Evolutionary conservation across 768 basidiomycete species (phyloP).

Genomic region (Mycena amicta): DNA sequence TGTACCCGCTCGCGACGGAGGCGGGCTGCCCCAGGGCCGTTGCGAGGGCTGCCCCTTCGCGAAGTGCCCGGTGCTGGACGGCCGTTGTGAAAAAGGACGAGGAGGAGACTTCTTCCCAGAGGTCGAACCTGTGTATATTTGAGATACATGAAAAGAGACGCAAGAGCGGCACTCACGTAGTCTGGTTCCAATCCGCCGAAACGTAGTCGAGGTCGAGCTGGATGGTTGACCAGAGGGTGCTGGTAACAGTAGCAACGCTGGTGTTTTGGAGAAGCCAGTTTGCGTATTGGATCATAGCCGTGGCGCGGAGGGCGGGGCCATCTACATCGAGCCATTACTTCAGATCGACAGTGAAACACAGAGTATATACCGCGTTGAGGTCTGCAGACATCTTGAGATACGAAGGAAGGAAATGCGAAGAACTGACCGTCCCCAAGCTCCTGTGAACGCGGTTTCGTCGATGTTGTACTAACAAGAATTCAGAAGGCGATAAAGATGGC

Average conservation of each 20-base stretch:
- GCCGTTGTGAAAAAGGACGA: conserved; percentile 83
- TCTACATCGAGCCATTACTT: conserved; percentile 47
- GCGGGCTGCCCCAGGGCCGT: conserved; percentile 51
- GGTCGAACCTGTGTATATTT: conserved; percentile 47
- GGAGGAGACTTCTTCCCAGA: conserved; percentile 75
- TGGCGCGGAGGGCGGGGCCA: conserved; percentile 73
- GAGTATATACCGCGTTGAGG: conserved; percentile 57
- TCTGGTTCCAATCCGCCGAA: conserved; percentile 51
- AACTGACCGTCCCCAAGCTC: too few relatives aligned
- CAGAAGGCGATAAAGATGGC: neutral
- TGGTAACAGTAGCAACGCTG: conserved; percentile 46
- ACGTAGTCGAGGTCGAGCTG: conserved; percentile 59
- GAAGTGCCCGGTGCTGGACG: conserved; percentile 74
- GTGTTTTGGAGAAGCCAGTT: conserved; percentile 56
- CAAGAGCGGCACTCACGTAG: conserved; percentile 42
- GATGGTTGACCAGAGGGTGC: conserved; percentile 26
- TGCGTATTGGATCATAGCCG: conserved; percentile 66
- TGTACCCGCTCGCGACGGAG: conserved; percentile 51
- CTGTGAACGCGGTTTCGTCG: conserved; percentile 62
- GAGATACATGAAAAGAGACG: too few relatives aligned
- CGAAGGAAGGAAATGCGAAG: too few relatives aligned
- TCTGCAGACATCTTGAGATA: too few relatives aligned
- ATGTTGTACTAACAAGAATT: conserved; percentile 55
- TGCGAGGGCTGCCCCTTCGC: conserved; percentile 68
- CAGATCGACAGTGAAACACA: too few relatives aligned